phyloP scores from a whole-genome alignment of 2,329 filamentous ascomycete species.

The Madurella mycetomatis region DNA sequence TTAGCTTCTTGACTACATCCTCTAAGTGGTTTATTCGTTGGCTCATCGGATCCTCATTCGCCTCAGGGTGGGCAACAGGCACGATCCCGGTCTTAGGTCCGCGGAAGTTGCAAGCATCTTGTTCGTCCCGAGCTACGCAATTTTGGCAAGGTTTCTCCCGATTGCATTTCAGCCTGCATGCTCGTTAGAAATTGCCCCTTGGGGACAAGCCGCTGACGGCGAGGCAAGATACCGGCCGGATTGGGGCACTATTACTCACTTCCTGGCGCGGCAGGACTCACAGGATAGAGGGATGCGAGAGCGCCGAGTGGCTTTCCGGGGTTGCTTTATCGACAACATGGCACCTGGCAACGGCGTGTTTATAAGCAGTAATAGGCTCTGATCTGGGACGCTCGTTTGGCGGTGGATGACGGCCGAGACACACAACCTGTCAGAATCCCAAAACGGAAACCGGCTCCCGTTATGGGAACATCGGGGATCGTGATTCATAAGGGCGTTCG shows the following conservation, averaged over 20 bases:
- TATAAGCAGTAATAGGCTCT: too few species aligned
- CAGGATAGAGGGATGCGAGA: background rate
- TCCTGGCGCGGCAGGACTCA: background rate
- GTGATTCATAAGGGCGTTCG: too few species aligned
- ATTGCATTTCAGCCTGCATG: constrained; percentile 28
- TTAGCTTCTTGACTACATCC: constrained; percentile 20
- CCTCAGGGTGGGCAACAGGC: background rate
- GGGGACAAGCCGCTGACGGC: too few species aligned
- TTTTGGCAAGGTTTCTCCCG: constrained; percentile 30
- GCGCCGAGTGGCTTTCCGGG: background rate
- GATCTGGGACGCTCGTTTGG: too few species aligned
- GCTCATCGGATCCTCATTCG: constrained; percentile 19
- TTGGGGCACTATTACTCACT: background rate
- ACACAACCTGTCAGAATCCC: too few species aligned
- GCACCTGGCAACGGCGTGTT: too few species aligned
- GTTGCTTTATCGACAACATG: too few species aligned
- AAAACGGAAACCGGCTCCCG: too few species aligned
- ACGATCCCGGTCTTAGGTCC: constrained; percentile 14
- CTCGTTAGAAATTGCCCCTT: background rate
- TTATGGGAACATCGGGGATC: too few species aligned
- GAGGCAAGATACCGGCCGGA: too few species aligned
- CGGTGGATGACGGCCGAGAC: too few species aligned
- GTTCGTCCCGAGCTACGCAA: constrained; percentile 23
- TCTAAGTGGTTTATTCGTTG: constrained; percentile 24
- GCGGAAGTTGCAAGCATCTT: constrained; percentile 24